Base-by-base conservation (phyloP, 1,139 yeast genomes). In the Arxiozyma telluris region DNA sequence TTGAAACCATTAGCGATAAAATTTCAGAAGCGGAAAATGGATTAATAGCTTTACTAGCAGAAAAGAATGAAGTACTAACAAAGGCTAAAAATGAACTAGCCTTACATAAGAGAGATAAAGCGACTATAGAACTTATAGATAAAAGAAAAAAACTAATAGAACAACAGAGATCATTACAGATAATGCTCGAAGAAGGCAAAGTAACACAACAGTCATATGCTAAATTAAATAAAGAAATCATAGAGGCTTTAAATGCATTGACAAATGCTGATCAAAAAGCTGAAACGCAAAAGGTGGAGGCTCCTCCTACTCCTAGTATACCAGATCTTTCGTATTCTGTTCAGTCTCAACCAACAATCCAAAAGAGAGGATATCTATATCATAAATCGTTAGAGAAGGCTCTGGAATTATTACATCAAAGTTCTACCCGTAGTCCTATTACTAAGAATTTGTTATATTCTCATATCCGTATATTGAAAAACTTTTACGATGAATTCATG, bases 301-400 rank as follows among this genome's bases (percentile, higher is more conserved):
- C 42, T 43, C 44, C 20, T 43, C n/a, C 38, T 47, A n/a, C 43
- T 42, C 30, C 34, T 21, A 15, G 41, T 7, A 50, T 12, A 47
- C 47, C 18, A 44, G 27, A 21, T 38, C n/a, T 34, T n/a, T 18
- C 49, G 1, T 1, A 30, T 34, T 34, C 39, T 34, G 9, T 25
- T 20, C 25, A 1, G 17, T 18, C 45, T 9, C 11, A 41, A 20
- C 34, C 47, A n/a, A 47, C 50, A 15, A 34, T 47, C 4, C 44
- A 45, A 18, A 48, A 50, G 18, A 50, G 51, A 38, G 49, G 43
- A 30, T 55, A 57, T 22, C 49, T 58, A n/a, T 66, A 61, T 51
- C 53, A 47, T 21, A 62, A 59, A 48, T 63, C 68, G 1, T 49
- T 66, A 15, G 58, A 55, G 3, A 59, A 61, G 7, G 69, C 68